Base-by-base conservation (phyloP, 1,284 basidiomycete species). In the Ceratobasidium sp. region DNA sequence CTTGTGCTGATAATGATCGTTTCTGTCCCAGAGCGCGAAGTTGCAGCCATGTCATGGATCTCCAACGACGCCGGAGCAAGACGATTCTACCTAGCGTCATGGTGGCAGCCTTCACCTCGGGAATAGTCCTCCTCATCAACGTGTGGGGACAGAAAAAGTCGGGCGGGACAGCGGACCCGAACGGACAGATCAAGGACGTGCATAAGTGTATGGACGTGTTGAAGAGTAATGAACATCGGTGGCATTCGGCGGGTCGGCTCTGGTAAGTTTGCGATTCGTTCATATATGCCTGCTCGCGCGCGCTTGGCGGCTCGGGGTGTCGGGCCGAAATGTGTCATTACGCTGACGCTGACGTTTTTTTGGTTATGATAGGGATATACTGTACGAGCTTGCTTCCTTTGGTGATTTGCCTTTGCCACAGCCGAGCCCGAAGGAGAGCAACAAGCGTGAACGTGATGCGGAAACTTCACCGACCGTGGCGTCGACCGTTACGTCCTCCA, bases 91-190 rank as follows among this genome's bases (percentile, higher is more conserved):
- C 75, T 60, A 63, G 49, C 66, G 78, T 66, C 77, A 80, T 77
- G 61, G 77, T 77, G 55, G 81, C 88, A 23, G 86, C 90, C 1
- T 93, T 93, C 83, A 91, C 91, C 0, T 88, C 92, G 0, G 91
- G 89, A 0, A 89, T 94, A 76, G 90, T 94, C 23, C 86, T 95
- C 3, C 85, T 95, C 70, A 86, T 95, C 80, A 92, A 91, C 80
- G 91, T 94, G 23, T 95, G 94, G 90, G 91, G 91, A 18, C 91
- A 90, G 20, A 91, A 90, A 82, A 87, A 89, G 69, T 88, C 89
- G n/a, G 90, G 90, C 0, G 84, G 89, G 26, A 85, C 86, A 13
- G 86, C 85, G 0, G 90, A 93, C 79, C 86, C 89, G 0, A 87
- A 88, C 69, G 89, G 90, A 80, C 91, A 93, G 81, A 90, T 94